Conservation (phyloP, 2,329 filamentous ascomycete genomes). For the Cladosporium oxysporum region DNA sequence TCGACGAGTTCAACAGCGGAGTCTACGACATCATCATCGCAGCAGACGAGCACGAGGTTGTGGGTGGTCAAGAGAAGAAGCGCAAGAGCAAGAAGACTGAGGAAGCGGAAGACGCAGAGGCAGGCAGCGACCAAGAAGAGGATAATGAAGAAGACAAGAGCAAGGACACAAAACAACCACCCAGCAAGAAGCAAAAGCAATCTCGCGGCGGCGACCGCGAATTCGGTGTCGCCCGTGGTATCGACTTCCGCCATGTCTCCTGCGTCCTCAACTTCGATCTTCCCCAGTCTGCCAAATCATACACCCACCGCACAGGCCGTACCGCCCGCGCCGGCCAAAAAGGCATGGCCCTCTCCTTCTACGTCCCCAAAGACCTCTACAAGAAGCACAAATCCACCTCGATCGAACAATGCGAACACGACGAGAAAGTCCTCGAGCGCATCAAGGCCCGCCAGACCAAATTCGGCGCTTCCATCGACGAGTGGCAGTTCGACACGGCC, state of each 20-base stretch:
- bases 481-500: slow-evolving; percentile 92
- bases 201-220: slow-evolving; percentile 74
- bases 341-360: slow-evolving; percentile 95
- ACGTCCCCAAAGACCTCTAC: slow-evolving; percentile 78
- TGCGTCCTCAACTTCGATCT: slow-evolving; percentile 98
- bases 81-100: slow-evolving; percentile 31
- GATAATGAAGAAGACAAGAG: slow-evolving; percentile 37
- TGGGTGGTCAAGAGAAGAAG: slow-evolving; percentile 62
- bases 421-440: slow-evolving; percentile 80
- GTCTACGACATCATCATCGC: slow-evolving; percentile 98
- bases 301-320: slow-evolving; percentile 94
- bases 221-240: slow-evolving; percentile 91
- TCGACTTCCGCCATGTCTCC: slow-evolving; percentile 94
- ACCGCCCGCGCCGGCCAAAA: slow-evolving; percentile 88
- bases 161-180: slow-evolving; percentile 36
- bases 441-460: slow-evolving; percentile 79
- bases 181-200: slow-evolving; percentile 50
- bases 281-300: slow-evolving; percentile 82
- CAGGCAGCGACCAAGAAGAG: slow-evolving; percentile 31
- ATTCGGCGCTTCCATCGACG: slow-evolving; percentile 77
- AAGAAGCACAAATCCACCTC: slow-evolving; percentile 88
- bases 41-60: slow-evolving; percentile 83
- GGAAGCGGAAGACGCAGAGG: slow-evolving; percentile 34
- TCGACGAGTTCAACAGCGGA: slow-evolving; percentile 95
- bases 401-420: slow-evolving; percentile 72